Evolutionary conservation across 768 basidiomycete species (phyloP).

Genomic region (Pulveroboletus sp.): DNA sequence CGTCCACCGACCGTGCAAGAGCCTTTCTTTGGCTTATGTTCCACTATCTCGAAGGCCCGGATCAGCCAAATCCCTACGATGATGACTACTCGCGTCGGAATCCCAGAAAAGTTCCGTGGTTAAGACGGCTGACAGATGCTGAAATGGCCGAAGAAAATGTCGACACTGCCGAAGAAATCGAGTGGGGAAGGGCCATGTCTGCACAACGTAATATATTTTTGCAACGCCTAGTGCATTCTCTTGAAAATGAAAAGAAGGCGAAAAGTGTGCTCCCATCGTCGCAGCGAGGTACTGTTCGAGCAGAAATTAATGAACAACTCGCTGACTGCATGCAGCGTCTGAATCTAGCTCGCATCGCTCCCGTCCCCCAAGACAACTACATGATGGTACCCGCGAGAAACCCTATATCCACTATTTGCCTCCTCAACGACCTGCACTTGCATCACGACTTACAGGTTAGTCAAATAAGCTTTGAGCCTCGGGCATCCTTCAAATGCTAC

Average conservation of each 20-base stretch:
- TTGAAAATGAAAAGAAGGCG: constrained; percentile 48
- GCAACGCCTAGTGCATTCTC: constrained; percentile 57
- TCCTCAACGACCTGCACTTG: constrained; percentile 21
- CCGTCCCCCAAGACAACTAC: constrained; percentile 20
- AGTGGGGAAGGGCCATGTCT: constrained; percentile 76
- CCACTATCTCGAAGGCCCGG: constrained; percentile 70
- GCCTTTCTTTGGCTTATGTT: constrained; percentile 84
- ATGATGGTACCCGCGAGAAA: constrained; percentile 27
- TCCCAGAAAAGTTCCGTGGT: constrained; percentile 59
- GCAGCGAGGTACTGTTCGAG: constrained; percentile 20
- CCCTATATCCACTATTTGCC: constrained; percentile 34
- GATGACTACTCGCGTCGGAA: constrained; percentile 56
- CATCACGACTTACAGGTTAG: constrained; percentile 21
- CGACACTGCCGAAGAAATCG: constrained; percentile 71
- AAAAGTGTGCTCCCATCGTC: constrained; percentile 34
- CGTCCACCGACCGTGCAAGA: constrained; percentile 66
- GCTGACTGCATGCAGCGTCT: constrained; percentile 16
- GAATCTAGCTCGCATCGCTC: constrained; percentile 26
- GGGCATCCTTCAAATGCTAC: constrained; percentile 2
- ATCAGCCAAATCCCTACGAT: constrained; percentile 67
- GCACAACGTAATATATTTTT: constrained; percentile 65
- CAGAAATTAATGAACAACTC: background rate
- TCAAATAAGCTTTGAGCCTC: background rate
- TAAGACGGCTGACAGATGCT: constrained; percentile 50
- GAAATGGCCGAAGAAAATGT: constrained; percentile 67